Base-by-base conservation (phyloP, 441 rosid species). In the Isatis lusitanica region DNA sequence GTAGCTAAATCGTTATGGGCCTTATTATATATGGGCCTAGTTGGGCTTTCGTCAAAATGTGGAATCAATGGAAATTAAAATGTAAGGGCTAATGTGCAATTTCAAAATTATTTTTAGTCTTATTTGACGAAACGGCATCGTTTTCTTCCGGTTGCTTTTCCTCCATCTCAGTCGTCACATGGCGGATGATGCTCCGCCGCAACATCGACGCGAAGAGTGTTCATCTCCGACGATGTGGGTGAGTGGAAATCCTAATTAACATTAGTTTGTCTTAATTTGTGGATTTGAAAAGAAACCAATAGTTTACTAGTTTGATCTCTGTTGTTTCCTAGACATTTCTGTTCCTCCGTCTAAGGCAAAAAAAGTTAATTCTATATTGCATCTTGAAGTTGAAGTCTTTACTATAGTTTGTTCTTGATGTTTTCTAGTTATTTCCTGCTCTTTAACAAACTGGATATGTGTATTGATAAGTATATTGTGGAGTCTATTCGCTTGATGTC, bases 161-260 rank as follows among this genome's bases (percentile, higher is more conserved):
- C 15, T 48, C 50, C 40, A 26, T 42, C 53, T 16, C 46, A 28
- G 33, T 30, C 24, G 58, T n/a, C 7, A 15, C 16, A 42, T 28
- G 51, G 63, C 63, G 33, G 74, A 15, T 30, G 74, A 15, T 30
- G 51, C 53, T 71, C 75, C 53, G 61, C 48, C 50, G 64, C 43
- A 30, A 18, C 52, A 40, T 28, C 42, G 63, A 43, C 56, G 71
- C 61, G n/a, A 11, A 10, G 70, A 15, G 16, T 67, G 52, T 4
- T 38, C 51, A 51, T 51, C 16, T 39, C 28, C 52, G 28, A 52
- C 26, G 26, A 18, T 21, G 47, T 6, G 2, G 47, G 57, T 58
- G 47, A 33, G 66, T 58, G 8, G 1, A 40, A 33, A 6, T 17
- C 35, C 11, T 35, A 69, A 8, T 5, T 21, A 44, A 58, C 26